Base-by-base conservation (phyloP, 495 filamentous ascomycete species). In the Cercophora newfieldiana region DNA sequence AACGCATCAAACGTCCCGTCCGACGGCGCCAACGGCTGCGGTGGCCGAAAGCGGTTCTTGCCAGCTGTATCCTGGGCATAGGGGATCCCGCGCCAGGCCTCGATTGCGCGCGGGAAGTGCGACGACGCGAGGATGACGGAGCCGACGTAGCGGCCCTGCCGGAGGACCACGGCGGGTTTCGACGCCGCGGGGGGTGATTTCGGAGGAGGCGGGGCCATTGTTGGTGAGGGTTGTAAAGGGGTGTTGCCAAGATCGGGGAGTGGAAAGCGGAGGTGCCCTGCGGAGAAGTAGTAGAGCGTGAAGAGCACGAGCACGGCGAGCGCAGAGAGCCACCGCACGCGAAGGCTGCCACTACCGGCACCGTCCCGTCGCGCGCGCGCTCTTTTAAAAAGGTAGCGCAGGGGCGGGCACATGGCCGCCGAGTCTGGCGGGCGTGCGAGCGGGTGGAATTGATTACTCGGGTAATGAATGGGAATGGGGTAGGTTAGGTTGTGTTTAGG, bases 41-140 rank as follows among this genome's bases (percentile, higher is more conserved):
- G 81, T 22, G 81, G 82, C 37, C 74, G 79, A 73, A 88, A 89
- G 54, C 87, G 81, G 66, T 83, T 80, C 28, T 86, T 71, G 18
- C 85, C 86, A 26, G 74, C 75, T 0, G 87, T 86, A 0, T 82
- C 78, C 58, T 85, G 74, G 1, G 83, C 87, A 68, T 86, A 90
- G 1, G 85, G 88, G 63, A 90, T 80, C 18, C 87, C 87, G n/a
- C 82, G 74, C 66, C 85, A 90, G 7, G 69, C 82, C 51, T 90
- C 85, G 24, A 89, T 65, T 10, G 78, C 66, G 61, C 81, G 79
- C 1, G 85, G 81, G 44, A 75, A 77, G 31, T 68, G 66, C 16
- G 74, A 67, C 57, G 74, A 77, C 7, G 76, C 64, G 7, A 75
- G 44, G 22, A 84, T 67, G 49, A 78, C 75, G 21, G 77, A 73